Evolutionary conservation across 495 filamentous ascomycete species (phyloP), one percentile per base, ranked within the genome.

Genomic region (Aspergillus kassunensis): DNA sequence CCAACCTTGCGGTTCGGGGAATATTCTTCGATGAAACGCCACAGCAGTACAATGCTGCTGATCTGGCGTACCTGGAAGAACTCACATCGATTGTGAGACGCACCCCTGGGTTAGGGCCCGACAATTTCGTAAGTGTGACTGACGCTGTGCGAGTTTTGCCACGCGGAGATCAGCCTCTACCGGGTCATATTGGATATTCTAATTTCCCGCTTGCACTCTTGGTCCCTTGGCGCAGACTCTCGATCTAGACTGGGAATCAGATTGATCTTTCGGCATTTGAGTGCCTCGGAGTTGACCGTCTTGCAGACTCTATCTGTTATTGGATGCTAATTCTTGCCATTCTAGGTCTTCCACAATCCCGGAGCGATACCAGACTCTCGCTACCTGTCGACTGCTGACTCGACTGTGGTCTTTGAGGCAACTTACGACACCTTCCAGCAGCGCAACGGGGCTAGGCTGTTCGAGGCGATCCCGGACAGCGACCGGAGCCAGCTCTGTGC

Each of bases 11-110:
- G 39, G 70, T 75, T 61, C 66, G 59, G 56, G 72, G 72, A 50
- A 74, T 75, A 58, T 76, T 77, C 55, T 70, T 76, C 48, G 73
- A 76, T 55, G 73, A 76, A 54, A 75, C 73, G 25, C 73, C 73
- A 6, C 68, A 75, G 44, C 55, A 66, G 57, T 77, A 69, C 62
- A 58, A 63, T 57, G 56, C 51, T 41, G 46, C 52, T 43, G 54
- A 62, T 15, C 56, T 70, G 42, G 59, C 36, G 36, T 77, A 75
- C 57, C 61, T 76, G 37, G 52, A 68, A 55, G 59, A 67, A 13
- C 49, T 77, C 46, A 68, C 65, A 4, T 55, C 60, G 30, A 48
- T 71, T 13, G 66, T 70, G 51, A 73, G 64, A 54, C 49, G 41
- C n/a, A 51, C 57, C 6, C 31, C 66, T 15, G 67, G 64, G 1